phyloP scores from a whole-genome alignment of 2,329 filamentous ascomycete genomes.

The Boeremia exigua region DNA sequence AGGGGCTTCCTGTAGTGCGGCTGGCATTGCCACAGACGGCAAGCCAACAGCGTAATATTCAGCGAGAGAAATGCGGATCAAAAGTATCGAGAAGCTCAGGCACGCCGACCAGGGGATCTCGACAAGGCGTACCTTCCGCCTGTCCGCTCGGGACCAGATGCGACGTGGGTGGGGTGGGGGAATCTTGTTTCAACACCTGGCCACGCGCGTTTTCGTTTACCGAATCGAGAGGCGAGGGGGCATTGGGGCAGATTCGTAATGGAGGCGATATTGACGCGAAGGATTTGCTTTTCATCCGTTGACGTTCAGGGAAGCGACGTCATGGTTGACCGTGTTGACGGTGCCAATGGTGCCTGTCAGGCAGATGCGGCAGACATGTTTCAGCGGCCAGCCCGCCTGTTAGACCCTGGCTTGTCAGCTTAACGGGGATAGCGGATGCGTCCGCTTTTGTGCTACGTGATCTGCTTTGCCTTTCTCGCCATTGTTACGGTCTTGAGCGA shows the following conservation, averaged over 20 bases:
- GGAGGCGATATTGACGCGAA: neutral
- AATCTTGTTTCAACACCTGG: conserved; percentile 11
- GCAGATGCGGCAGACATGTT: conserved; percentile 7
- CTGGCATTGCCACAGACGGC: neutral
- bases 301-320: conserved; percentile 5
- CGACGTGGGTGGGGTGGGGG: neutral
- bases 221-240: neutral
- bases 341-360: conserved; percentile 8
- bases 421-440: conserved; percentile 4
- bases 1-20: conserved; percentile 1
- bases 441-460: conserved; percentile 9
- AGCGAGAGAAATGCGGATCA: neutral
- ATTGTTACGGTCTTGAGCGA: neutral
- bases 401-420: conserved; percentile 11
- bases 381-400: conserved; percentile 3
- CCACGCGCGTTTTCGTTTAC: neutral
- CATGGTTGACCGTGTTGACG: conserved; percentile 7
- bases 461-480: neutral
- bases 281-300: conserved; percentile 5
- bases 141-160: conserved; percentile 2
- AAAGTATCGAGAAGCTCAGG: neutral
- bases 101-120: neutral
- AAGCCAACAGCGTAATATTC: neutral
- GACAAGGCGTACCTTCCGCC: neutral
- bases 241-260: conserved; percentile 4